A percentile compares a stretch with the other conserved stretches of the same genome.
Conservation (phyloP, 768 basidiomycete species). For the Rubroboletus satanas region DNA sequence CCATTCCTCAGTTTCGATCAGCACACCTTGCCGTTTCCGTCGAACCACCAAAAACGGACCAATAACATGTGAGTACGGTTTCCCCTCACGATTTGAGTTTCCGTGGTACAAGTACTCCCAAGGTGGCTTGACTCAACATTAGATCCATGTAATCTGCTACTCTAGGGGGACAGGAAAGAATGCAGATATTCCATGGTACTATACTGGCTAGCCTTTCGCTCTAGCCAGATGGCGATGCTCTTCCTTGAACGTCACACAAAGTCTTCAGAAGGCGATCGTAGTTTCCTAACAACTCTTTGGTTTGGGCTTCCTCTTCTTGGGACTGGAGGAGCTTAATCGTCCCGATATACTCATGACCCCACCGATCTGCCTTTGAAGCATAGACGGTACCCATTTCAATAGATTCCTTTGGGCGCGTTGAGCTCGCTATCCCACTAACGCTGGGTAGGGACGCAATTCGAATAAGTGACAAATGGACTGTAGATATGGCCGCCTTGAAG, state of each 20-base stretch:
- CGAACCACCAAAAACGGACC: constrained; percentile 30
- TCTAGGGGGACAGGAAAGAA: background rate
- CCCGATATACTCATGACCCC: constrained; percentile 54
- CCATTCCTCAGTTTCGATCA: constrained; percentile 66
- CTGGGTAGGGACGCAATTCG: constrained; percentile 49
- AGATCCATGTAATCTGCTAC: constrained; percentile 1
- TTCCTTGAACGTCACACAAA: constrained; percentile 32
- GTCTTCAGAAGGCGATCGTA: constrained; percentile 52
- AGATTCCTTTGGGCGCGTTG: constrained; percentile 13
- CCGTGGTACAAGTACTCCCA: background rate
- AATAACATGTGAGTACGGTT: background rate
- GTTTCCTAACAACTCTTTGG: constrained; percentile 45
- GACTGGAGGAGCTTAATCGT: constrained; percentile 48
- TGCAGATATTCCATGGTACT: background rate
- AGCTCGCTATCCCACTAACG: background rate
- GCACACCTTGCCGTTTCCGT: constrained; percentile 40
- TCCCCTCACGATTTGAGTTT: background rate
- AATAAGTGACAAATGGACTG: constrained; percentile 64
- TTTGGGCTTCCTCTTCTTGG: constrained; percentile 46
- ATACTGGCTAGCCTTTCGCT: background rate
- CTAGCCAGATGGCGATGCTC: constrained; percentile 19
- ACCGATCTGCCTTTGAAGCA: constrained; percentile 52
- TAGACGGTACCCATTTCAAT: constrained; percentile 37
- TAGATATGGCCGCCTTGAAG: constrained; percentile 63
- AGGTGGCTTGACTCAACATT: background rate